phyloP scores from a whole-genome alignment of 1,284 basidiomycete species.

The Laetiporus sulphureus region DNA sequence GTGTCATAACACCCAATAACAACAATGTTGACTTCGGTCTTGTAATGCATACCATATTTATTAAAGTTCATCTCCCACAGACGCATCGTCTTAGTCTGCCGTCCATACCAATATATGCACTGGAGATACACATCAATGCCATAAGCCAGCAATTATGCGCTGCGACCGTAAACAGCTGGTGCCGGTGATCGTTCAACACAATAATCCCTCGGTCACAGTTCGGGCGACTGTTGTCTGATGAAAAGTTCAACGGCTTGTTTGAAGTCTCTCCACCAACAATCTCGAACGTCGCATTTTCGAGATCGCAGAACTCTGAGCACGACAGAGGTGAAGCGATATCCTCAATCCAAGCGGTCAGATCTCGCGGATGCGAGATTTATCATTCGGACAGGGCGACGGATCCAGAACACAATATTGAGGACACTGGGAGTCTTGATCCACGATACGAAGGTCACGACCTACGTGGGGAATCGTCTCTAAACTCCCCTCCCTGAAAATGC shows the following conservation, averaged over 20 bases:
- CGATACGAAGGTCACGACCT: too few species aligned
- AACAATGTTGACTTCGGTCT: neutral
- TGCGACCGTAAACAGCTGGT: neutral
- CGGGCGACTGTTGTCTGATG: constrained; percentile 2
- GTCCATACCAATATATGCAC: too few species aligned
- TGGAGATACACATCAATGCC: too few species aligned
- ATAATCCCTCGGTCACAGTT: neutral
- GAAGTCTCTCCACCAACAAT: neutral
- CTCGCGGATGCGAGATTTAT: too few species aligned
- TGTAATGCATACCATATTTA: too few species aligned
- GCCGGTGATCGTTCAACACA: constrained; percentile 1
- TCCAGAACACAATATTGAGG: too few species aligned
- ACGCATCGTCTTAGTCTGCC: too few species aligned
- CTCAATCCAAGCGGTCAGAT: neutral
- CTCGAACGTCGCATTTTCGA: constrained; percentile 1
- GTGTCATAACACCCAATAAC: neutral
- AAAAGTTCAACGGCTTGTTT: neutral
- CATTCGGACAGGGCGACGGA: too few species aligned
- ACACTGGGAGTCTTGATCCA: too few species aligned
- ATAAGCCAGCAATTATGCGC: neutral
- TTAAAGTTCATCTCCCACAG: too few species aligned
- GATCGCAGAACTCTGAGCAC: neutral
- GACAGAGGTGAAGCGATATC: constrained; percentile 4
- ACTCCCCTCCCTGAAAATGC: too few species aligned
- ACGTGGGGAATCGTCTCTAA: too few species aligned